Evolutionary conservation across 305 asterid genomes (phyloP).

Genomic region (Fraxinus dipetala): DNA sequence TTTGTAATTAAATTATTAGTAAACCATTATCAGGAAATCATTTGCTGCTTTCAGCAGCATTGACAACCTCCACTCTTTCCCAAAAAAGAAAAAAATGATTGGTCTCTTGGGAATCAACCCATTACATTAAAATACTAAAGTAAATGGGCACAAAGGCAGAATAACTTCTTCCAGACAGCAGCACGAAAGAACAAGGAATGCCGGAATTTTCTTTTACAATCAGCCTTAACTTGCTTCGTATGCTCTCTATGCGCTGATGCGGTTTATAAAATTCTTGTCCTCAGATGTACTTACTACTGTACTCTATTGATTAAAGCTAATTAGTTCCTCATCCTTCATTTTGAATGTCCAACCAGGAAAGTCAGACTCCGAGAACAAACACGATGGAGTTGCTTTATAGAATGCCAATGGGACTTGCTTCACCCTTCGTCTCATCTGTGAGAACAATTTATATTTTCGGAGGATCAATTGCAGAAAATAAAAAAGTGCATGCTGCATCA

Average conservation of each 20-base stretch:
- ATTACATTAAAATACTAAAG: not conserved
- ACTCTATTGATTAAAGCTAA: not conserved
- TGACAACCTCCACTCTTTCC: not conserved
- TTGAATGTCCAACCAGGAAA: slow-evolving; percentile 84
- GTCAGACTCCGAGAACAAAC: slow-evolving; percentile 61
- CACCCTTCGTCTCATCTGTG: slow-evolving; percentile 80
- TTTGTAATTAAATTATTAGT: not conserved
- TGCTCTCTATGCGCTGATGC: slow-evolving; percentile 32
- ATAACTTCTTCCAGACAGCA: not conserved
- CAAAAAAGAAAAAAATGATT: not conserved
- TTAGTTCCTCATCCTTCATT: slow-evolving; percentile 31
- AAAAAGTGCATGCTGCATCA: not conserved
- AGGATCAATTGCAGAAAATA: not conserved
- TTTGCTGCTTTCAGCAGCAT: not conserved
- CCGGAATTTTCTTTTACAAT: not conserved
- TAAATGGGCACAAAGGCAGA: not conserved
- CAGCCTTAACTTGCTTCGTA: not conserved
- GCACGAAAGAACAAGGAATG: not conserved
- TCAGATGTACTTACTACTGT: slow-evolving; percentile 8
- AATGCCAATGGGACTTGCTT: slow-evolving; percentile 90
- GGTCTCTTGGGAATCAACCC: not conserved
- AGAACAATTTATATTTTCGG: not conserved
- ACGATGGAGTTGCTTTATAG: slow-evolving; percentile 68
- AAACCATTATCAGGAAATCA: not conserved
- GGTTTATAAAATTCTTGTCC: slow-evolving; percentile 37